Base-by-base conservation (phyloP, 768 basidiomycete species). In the Lactifluus piperatus region DNA sequence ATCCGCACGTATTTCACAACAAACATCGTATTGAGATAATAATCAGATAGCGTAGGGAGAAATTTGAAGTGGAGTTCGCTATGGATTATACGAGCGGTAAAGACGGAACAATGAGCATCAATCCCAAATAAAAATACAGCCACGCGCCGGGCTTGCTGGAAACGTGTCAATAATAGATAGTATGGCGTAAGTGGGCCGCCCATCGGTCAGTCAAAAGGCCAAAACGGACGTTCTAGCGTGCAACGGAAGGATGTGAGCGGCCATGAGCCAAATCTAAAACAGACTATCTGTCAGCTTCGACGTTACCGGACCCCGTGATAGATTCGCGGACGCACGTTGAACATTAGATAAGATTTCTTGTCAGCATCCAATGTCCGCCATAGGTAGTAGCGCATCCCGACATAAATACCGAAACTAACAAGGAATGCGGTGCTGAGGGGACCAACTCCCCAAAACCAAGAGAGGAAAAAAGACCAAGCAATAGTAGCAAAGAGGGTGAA, bases 271-370 rank as follows among this genome's bases (percentile, higher is more conserved):
- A 46, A 62, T 37, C 62, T 63, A 51, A 50, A 52, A 30, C 9
- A 41, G 34, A 52, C 27, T 11, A 52, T 36, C 47, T 16, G 60
- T 63, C 54, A 62, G 55, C 52, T 54, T 51, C 60, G 60, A 52
- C 27, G 46, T 50, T 36, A 45, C 29, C 32, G 51, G 60, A 26
- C 39, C 52, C 47, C 47, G 14, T 60, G 55, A 24, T 51, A 24
- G 51, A 56, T 51, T 61, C 24, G 49, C 48, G 44, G 20, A 68
- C 67, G 59, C 46, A 68, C 67, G 43, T 66, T 68, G 53, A 67
- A 66, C n/a, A 68, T 48, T 22, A 58, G 29, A 56, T 68, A 68
- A 18, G 67, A 62, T 29, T 43, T 48, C 51, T 56, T 57, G 58
- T 68, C 67, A 13, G 54, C 59, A 13, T 48, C 53, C 41, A 56